These are phyloP conservation scores for Pythium pyrilobum DNA, from an alignment of 352 stramenopile species.

Conservation along the genomic window DNA sequence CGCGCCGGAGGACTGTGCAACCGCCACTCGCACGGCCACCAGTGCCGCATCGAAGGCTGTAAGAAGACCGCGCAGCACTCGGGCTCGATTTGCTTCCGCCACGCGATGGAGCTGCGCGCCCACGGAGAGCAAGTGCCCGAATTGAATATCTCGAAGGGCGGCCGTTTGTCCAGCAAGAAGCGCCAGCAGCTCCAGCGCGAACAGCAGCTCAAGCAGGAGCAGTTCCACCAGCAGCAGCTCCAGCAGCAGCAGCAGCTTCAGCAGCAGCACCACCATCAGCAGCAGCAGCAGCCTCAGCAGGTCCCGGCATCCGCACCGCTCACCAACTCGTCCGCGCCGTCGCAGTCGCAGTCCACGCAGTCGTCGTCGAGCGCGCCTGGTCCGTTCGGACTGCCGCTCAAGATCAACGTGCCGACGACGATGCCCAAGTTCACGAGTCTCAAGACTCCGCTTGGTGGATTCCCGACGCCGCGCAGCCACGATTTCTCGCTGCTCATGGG, in stretches of 20 bases:
- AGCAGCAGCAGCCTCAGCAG: conserved; percentile 15
- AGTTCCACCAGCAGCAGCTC: conserved; percentile 73
- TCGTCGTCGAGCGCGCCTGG: conserved; percentile 22
- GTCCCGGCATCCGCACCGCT: not conserved
- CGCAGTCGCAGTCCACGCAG: not conserved
- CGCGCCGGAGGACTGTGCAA: conserved; percentile 67
- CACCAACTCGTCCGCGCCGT: not conserved
- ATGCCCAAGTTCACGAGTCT: conserved; percentile 64
- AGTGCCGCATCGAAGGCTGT: conserved; percentile 72
- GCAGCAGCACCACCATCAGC: conserved; percentile 24
- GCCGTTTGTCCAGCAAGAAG: conserved; percentile 65
- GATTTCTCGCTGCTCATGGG: conserved; percentile 69
- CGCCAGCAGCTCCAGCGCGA: conserved; percentile 62
- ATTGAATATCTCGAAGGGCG: conserved; percentile 74
- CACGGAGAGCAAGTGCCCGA: conserved; percentile 66
- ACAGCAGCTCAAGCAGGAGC: conserved; percentile 68
- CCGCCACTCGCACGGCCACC: conserved; percentile 65
- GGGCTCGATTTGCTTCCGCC: conserved; percentile 67
- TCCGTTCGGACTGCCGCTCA: conserved; percentile 57
- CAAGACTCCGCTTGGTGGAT: conserved; percentile 53
- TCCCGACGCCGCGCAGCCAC: conserved; percentile 63
- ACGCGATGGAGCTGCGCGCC: conserved; percentile 69
- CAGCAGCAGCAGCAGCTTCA: conserved; percentile 53
- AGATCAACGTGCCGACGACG: conserved; percentile 65
- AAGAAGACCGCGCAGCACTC: conserved; percentile 80